These are phyloP conservation scores for Pythium monospermum DNA, from an alignment of 352 stramenopile genomes.

Conservation along the genomic window DNA sequence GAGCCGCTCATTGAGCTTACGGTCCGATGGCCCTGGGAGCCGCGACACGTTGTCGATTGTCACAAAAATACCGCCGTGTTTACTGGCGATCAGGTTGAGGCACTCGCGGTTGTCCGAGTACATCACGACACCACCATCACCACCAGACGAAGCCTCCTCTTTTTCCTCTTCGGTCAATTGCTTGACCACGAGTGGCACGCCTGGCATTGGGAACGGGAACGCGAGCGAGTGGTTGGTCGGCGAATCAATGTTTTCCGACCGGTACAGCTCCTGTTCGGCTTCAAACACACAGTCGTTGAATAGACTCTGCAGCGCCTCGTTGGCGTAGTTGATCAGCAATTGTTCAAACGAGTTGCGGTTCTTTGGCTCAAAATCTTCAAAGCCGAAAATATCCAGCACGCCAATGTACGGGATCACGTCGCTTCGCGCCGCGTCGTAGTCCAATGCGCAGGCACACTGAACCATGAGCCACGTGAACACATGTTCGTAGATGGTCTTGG, in stretches of 20 bases:
- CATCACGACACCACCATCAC: conserved; percentile 45
- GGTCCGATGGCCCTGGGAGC: conserved; percentile 83
- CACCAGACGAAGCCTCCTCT: conserved; percentile 28
- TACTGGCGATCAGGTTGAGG: conserved; percentile 79
- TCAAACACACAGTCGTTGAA: conserved; percentile 90
- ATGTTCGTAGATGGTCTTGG: conserved; percentile 87
- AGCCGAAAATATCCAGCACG: conserved; percentile 91
- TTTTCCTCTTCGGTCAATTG: conserved; percentile 37
- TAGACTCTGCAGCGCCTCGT: conserved; percentile 86
- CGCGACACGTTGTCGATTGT: conserved; percentile 83
- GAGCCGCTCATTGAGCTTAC: conserved; percentile 81
- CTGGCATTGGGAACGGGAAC: conserved; percentile 66
- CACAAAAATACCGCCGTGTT: conserved; percentile 74
- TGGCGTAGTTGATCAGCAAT: conserved; percentile 91
- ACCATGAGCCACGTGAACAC: conserved; percentile 88
- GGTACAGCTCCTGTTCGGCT: conserved; percentile 80
- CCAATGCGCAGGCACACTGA: conserved; percentile 68
- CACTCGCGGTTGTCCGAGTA: conserved; percentile 87
- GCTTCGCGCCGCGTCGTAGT: conserved; percentile 77
- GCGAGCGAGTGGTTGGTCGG: conserved; percentile 78
- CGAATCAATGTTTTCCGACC: conserved; percentile 74
- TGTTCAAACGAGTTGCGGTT: conserved; percentile 91
- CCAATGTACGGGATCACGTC: conserved; percentile 86
- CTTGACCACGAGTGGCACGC: conserved; percentile 24
- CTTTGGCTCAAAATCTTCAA: conserved; percentile 87